These are phyloP conservation scores for Ramicandelaber brevisporus DNA, from an alignment of 192 early-diverging fungal species.

Conservation along the genomic window DNA sequence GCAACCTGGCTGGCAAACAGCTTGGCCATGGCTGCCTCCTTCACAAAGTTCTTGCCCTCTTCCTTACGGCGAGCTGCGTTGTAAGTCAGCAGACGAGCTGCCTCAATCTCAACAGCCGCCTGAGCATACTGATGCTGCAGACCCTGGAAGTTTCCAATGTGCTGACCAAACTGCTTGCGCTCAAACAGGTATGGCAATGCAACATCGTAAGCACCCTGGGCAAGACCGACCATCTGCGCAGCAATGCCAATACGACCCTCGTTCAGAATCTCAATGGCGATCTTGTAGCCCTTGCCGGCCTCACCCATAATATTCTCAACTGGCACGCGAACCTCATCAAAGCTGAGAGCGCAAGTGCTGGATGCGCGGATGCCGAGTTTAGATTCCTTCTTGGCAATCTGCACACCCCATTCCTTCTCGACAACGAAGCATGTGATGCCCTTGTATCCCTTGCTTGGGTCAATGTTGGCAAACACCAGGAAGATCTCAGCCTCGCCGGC, in stretches of 20 bases:
- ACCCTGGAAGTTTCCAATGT: constrained; percentile 73
- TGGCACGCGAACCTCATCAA: constrained; percentile 79
- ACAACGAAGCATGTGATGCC: constrained; percentile 95
- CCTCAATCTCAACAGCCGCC: constrained; percentile 84
- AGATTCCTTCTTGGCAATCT: constrained; percentile 85
- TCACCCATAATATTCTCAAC: constrained; percentile 71
- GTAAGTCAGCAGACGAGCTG: constrained; percentile 85
- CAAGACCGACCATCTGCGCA: constrained; percentile 91
- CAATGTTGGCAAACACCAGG: constrained; percentile 95
- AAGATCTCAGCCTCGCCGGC: constrained; percentile 89
- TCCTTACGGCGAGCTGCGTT: constrained; percentile 92
- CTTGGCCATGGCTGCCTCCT: constrained; percentile 98
- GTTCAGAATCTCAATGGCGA: constrained; percentile 92
- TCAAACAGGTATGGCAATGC: constrained; percentile 81
- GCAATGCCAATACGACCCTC: constrained; percentile 97
- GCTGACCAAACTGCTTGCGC: constrained; percentile 75
- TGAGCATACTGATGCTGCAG: constrained; percentile 63
- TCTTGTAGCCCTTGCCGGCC: constrained; percentile 93
- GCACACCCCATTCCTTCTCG: constrained; percentile 74
- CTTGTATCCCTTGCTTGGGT: constrained; percentile 78
- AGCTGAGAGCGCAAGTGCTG: constrained; percentile 77
- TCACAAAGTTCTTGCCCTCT: constrained; percentile 68
- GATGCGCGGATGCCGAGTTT: constrained; percentile 96
- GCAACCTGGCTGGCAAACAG: constrained; percentile 87
- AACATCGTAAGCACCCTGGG: constrained; percentile 76